A percentile compares a stretch with the other conserved stretches of the same genome.
phyloP scores from a whole-genome alignment of 169 alveolate genomes.

The Eimeria sp. region DNA sequence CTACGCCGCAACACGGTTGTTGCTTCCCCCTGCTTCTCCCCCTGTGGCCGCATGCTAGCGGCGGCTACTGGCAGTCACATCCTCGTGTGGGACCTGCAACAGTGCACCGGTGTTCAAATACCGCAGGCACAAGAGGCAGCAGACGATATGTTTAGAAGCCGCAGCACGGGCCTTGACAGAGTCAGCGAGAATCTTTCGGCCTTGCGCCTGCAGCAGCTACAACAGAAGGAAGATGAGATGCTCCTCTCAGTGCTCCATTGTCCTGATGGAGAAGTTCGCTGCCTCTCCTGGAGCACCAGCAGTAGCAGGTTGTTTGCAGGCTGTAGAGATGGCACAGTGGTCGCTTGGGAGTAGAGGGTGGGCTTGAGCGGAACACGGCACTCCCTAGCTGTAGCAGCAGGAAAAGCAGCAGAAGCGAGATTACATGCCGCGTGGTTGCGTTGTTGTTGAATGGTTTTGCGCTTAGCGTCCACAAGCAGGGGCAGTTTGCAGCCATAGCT shows the following conservation, averaged over 20 bases:
- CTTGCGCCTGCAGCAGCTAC: constrained; percentile 5
- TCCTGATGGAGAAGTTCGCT: constrained; percentile 11
- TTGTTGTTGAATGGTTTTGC: neutral
- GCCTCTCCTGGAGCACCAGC: constrained; percentile 38
- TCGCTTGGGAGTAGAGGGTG: constrained; percentile 36
- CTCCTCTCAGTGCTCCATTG: constrained; percentile 35
- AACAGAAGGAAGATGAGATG: neutral
- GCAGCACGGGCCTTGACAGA: neutral
- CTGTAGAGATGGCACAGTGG: constrained; percentile 40
- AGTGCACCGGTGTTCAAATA: neutral
- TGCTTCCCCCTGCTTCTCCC: constrained; percentile 53
- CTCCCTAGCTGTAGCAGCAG: neutral
- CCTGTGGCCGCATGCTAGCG: constrained; percentile 39
- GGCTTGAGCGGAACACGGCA: neutral
- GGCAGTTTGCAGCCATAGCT: neutral
- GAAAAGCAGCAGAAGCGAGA: neutral
- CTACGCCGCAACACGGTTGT: constrained; percentile 47
- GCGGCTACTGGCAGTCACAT: constrained; percentile 42
- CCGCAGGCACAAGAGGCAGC: neutral
- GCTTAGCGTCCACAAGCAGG: neutral
- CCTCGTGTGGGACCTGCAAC: constrained; percentile 7
- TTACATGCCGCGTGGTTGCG: neutral
- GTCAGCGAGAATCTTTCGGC: neutral
- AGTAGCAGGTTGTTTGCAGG: constrained; percentile 46
- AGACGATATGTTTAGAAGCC: neutral